Conservation (phyloP, 1,284 basidiomycete species). For the Lignosus rhinocerotis region DNA sequence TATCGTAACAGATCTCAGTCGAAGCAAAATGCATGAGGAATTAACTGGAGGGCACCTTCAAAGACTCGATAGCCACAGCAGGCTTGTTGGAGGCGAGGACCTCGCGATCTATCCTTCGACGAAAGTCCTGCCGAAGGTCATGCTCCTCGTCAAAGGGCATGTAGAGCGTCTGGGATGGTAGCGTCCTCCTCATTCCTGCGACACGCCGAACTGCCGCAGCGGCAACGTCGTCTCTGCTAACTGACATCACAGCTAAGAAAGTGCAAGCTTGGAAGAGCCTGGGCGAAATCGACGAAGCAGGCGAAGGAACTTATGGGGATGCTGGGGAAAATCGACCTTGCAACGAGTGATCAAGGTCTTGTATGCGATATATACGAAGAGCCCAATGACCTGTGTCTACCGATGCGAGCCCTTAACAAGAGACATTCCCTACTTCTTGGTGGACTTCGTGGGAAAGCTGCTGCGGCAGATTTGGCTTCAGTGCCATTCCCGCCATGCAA, state of each 20-base stretch:
- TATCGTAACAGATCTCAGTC: neutral
- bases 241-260: neutral
- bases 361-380: neutral
- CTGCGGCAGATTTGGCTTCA: neutral
- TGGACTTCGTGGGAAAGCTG: neutral
- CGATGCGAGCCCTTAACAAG: too few relatives aligned
- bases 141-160: constrained; percentile 13
- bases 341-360: neutral
- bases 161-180: constrained; percentile 8
- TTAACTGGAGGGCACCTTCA: constrained; percentile 4
- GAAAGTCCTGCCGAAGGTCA: constrained; percentile 8
- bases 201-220: constrained; percentile 2
- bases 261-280: neutral
- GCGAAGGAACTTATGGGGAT: neutral
- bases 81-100: constrained; percentile 5
- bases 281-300: neutral
- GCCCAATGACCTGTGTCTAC: neutral
- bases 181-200: neutral
- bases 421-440: neutral
- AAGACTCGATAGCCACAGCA: constrained; percentile 10
- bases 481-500: neutral
- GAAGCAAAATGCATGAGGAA: neutral
- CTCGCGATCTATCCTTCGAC: constrained; percentile 7
- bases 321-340: neutral
- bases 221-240: neutral